Conservation (phyloP, 352 stramenopile species). For the Phytophthora idaei region DNA sequence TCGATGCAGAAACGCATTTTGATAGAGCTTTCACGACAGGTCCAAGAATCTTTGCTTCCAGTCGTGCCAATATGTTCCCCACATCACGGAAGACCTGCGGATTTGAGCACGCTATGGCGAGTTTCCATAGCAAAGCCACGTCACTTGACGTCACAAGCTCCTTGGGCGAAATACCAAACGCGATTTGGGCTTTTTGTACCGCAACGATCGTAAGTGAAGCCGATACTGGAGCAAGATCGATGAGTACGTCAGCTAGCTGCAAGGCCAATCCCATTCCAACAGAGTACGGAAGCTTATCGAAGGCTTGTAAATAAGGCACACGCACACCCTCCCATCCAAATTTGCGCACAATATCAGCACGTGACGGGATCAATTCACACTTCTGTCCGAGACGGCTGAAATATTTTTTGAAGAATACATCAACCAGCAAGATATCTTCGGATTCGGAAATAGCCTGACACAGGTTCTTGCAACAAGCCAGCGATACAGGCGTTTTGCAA, state of each 20-base stretch:
- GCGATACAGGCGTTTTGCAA: neutral
- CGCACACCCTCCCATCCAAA: constrained; percentile 7
- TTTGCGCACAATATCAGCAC: constrained; percentile 12
- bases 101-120: constrained; percentile 3
- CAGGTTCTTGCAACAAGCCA: constrained; percentile 10
- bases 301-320: neutral
- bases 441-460: constrained; percentile 9
- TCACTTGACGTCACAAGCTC: constrained; percentile 4
- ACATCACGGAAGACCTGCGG: constrained; percentile 15
- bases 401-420: constrained; percentile 10
- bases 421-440: neutral
- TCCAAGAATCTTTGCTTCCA: constrained; percentile 9
- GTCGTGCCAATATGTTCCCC: neutral
- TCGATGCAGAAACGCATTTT: constrained; percentile 1
- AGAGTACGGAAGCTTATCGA: constrained; percentile 1
- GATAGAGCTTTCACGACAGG: constrained; percentile 8
- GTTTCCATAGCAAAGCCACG: constrained; percentile 21
- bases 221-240: neutral
- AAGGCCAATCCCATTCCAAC: constrained; percentile 1
- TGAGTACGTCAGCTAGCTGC: constrained; percentile 1
- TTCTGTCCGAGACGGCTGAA: constrained; percentile 12
- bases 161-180: neutral
- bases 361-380: constrained; percentile 1
- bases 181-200: constrained; percentile 3
- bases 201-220: constrained; percentile 1